Conservation (phyloP, 169 alveolate species). For the Plasmodium cynomolgi region DNA sequence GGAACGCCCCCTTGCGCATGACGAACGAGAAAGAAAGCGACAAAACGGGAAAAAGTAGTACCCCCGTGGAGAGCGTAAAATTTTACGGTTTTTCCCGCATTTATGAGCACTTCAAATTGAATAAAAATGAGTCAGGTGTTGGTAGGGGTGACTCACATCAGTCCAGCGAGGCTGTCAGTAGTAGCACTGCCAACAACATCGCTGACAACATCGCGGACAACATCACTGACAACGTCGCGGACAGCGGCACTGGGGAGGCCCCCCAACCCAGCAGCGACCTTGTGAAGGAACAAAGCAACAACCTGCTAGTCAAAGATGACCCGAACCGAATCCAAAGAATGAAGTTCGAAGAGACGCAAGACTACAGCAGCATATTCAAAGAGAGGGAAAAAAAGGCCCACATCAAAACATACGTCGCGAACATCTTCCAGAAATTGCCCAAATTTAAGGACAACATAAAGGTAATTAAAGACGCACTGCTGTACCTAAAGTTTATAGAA, state of each 20-base stretch:
- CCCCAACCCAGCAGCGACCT: constrained; percentile 11
- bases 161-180: not conserved
- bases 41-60: not conserved
- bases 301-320: constrained; percentile 53
- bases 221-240: not conserved
- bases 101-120: constrained; percentile 38
- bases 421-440: constrained; percentile 53
- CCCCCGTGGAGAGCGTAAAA: constrained; percentile 26
- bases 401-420: constrained; percentile 41
- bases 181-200: not conserved
- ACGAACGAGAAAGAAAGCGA: not conserved
- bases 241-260: not conserved
- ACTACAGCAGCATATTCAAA: constrained; percentile 51
- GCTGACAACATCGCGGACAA: not conserved
- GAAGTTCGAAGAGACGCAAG: constrained; percentile 33
- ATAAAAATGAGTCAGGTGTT: not conserved
- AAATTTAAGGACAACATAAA: constrained; percentile 59
- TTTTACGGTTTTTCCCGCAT: constrained; percentile 48
- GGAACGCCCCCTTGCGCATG: constrained; percentile 23
- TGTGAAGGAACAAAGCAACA: constrained; percentile 6
- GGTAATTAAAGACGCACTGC: constrained; percentile 66
- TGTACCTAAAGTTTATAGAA: constrained; percentile 67
- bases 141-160: not conserved
- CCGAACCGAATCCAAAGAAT: constrained; percentile 68
- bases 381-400: constrained; percentile 56